Evolutionary conservation across 2,329 filamentous ascomycete species (phyloP).

Genomic region (Sarocladium brachiariae): DNA sequence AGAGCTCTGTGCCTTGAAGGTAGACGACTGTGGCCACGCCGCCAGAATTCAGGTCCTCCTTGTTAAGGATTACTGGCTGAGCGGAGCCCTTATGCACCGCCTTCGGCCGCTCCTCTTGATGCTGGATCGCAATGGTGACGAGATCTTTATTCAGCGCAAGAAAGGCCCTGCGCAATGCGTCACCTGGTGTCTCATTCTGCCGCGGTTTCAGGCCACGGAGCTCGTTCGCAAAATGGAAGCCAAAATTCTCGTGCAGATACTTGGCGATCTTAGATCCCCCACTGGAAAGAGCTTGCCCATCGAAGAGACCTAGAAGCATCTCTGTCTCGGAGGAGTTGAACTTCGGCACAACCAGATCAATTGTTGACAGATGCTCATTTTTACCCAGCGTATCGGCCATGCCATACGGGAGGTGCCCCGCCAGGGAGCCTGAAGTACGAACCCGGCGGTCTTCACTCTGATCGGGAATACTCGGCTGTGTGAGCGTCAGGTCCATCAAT

Average conservation of each 20-base stretch:
- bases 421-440: slow-evolving; percentile 89
- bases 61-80: slow-evolving; percentile 69
- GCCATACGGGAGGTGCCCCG: slow-evolving; percentile 86
- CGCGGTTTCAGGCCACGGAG: slow-evolving; percentile 63
- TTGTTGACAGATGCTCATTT: slow-evolving; percentile 89
- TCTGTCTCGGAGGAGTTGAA: slow-evolving; percentile 88
- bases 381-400: slow-evolving; percentile 94
- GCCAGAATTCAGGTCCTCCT: slow-evolving; percentile 84
- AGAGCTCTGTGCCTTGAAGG: slow-evolving; percentile 81
- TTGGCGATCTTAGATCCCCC: slow-evolving; percentile 95
- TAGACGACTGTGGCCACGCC: slow-evolving; percentile 90
- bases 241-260: slow-evolving; percentile 93
- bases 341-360: slow-evolving; percentile 89
- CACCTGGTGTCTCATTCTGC: slow-evolving; percentile 66
- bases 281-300: slow-evolving; percentile 81
- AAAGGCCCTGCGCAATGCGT: slow-evolving; percentile 82
- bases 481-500: slow-evolving; percentile 96
- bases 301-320: slow-evolving; percentile 89
- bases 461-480: slow-evolving; percentile 86
- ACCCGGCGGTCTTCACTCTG: slow-evolving; percentile 93
- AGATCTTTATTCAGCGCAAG: slow-evolving; percentile 89
- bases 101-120: slow-evolving; percentile 65
- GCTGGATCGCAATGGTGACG: slow-evolving; percentile 74
- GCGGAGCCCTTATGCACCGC: slow-evolving; percentile 64
- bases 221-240: slow-evolving; percentile 74